Evolutionary conservation across 257 asterid species (phyloP).

Genomic region (Ilex aquifolium): DNA sequence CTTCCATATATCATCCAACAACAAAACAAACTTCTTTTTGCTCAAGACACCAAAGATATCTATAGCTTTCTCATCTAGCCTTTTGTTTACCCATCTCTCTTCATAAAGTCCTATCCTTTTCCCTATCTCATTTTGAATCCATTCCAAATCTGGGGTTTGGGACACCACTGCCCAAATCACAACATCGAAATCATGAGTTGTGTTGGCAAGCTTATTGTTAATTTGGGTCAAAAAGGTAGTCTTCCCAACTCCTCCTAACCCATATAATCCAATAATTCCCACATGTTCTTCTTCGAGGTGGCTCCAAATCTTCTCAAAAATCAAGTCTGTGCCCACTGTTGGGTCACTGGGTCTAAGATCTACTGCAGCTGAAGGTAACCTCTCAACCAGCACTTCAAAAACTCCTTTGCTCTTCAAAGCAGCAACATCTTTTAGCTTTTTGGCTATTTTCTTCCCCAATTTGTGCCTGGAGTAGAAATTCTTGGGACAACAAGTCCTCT

Average conservation of each 20-base stretch:
- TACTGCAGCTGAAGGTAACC: background rate
- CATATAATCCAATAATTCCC: background rate
- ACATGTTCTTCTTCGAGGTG: background rate
- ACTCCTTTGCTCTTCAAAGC: background rate
- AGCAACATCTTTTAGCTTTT: background rate
- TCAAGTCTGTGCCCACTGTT: background rate
- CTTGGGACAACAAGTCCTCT: background rate
- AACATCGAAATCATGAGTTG: background rate
- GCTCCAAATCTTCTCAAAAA: too few relatives aligned
- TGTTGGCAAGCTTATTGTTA: background rate
- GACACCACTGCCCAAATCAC: too few relatives aligned
- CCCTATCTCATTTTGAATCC: background rate
- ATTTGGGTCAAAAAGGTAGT: background rate
- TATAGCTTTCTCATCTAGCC: background rate
- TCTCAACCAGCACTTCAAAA: background rate
- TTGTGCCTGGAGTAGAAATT: background rate
- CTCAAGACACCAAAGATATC: background rate
- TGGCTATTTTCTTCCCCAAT: background rate
- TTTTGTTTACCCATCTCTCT: background rate
- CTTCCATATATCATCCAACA: too few relatives aligned
- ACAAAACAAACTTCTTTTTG: background rate
- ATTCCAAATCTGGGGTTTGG: background rate
- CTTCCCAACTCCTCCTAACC: background rate
- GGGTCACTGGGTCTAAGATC: background rate
- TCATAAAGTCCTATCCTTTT: background rate